Percentiles rank a stretch among this genome's conserved stretches.
These are phyloP conservation scores for Thalassiosira delicatula DNA, from an alignment of 352 stramenopile genomes.

Conservation along the genomic window DNA sequence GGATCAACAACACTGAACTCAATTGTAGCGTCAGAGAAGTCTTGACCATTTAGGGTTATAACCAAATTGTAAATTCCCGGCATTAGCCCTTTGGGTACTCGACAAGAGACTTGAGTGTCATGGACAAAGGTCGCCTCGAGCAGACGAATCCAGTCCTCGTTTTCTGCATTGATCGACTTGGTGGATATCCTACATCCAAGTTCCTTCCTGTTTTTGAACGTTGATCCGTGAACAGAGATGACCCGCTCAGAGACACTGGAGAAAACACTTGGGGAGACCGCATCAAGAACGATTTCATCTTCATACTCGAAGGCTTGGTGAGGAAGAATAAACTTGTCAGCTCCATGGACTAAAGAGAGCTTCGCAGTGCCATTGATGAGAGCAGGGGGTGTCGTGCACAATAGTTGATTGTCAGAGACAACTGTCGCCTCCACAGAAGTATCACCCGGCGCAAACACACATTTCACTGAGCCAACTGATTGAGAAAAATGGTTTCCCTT, in stretches of 20 bases:
- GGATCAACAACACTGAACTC: slow-evolving; percentile 53
- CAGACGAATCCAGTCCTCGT: background rate
- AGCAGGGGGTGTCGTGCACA: slow-evolving; percentile 39
- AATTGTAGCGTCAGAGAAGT: slow-evolving; percentile 46
- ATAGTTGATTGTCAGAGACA: slow-evolving; percentile 44
- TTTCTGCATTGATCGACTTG: background rate
- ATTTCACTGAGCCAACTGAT: slow-evolving; percentile 40
- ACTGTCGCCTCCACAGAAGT: slow-evolving; percentile 35
- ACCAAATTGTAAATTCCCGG: slow-evolving; percentile 49
- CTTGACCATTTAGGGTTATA: slow-evolving; percentile 62
- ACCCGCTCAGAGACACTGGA: slow-evolving; percentile 17
- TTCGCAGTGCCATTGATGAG: slow-evolving; percentile 9
- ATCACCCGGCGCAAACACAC: slow-evolving; percentile 41
- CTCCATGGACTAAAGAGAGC: slow-evolving; percentile 43
- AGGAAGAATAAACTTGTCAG: slow-evolving; percentile 47
- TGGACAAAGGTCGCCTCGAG: slow-evolving; percentile 39
- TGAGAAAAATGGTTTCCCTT: slow-evolving; percentile 57
- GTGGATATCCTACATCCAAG: slow-evolving; percentile 49
- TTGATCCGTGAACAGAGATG: slow-evolving; percentile 43
- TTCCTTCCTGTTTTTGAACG: slow-evolving; percentile 47
- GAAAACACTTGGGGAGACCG: slow-evolving; percentile 28
- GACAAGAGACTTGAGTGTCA: slow-evolving; percentile 41
- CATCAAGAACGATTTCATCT: slow-evolving; percentile 48
- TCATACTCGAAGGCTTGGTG: slow-evolving; percentile 48
- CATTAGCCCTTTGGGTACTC: slow-evolving; percentile 41